Conservation (phyloP, 2,329 filamentous ascomycete genomes). For the Berkeleyomyces rouxiae region DNA sequence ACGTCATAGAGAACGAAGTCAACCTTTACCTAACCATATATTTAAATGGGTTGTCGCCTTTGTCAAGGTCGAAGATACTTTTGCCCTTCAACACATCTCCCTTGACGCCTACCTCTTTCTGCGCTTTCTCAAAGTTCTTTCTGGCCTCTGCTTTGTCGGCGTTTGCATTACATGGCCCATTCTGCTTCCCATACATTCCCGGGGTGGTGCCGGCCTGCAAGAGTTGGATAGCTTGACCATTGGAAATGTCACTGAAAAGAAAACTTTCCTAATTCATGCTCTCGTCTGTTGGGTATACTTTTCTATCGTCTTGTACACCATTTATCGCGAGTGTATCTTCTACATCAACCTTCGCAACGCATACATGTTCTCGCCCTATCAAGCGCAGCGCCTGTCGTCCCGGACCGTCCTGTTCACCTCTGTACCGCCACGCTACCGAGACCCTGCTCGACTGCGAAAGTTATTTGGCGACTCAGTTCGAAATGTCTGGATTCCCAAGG, state of each 20-base stretch:
- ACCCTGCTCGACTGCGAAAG: slow-evolving; percentile 52
- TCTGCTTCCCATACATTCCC: slow-evolving; percentile 68
- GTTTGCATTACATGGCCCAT: slow-evolving; percentile 72
- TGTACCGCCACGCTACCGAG: slow-evolving; percentile 61
- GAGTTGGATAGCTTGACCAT: slow-evolving; percentile 42
- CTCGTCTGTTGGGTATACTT: slow-evolving; percentile 71
- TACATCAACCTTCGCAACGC: slow-evolving; percentile 90
- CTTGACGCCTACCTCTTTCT: slow-evolving; percentile 81
- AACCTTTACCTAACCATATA: slow-evolving; percentile 36
- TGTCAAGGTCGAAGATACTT: slow-evolving; percentile 52
- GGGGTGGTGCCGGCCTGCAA: slow-evolving; percentile 46
- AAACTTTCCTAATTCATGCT: slow-evolving; percentile 65
- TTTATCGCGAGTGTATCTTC: slow-evolving; percentile 80
- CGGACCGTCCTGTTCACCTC: slow-evolving; percentile 86
- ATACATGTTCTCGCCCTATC: slow-evolving; percentile 71
- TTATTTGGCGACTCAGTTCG: slow-evolving; percentile 68
- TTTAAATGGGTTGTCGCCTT: slow-evolving; percentile 47
- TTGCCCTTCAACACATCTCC: slow-evolving; percentile 70
- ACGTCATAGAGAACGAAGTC: slow-evolving; percentile 34
- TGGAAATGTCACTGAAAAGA: slow-evolving; percentile 36
- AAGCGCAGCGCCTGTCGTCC: slow-evolving; percentile 71
- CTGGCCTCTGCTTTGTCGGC: slow-evolving; percentile 66
- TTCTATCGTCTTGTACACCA: slow-evolving; percentile 72
- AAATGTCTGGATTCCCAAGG: slow-evolving; percentile 68
- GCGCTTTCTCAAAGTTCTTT: slow-evolving; percentile 63